phyloP scores from a whole-genome alignment of 2,329 filamentous ascomycete species.

The Botrytis hyacinthi region DNA sequence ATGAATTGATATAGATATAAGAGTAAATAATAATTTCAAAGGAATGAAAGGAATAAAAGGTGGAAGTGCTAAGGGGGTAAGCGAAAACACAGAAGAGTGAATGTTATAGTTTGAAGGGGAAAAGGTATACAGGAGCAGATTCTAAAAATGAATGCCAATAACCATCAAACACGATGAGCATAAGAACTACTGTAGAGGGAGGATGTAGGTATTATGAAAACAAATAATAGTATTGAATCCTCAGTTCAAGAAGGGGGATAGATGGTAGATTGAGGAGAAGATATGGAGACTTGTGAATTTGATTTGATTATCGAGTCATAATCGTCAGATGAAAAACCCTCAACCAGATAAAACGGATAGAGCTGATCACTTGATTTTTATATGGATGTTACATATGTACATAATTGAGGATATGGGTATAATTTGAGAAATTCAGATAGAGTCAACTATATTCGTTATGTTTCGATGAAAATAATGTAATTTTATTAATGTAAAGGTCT shows the following conservation, averaged over 20 bases:
- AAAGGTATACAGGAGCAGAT: neutral
- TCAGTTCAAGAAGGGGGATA: neutral
- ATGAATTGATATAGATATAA: neutral
- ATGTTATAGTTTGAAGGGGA: neutral
- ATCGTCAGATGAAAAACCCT: neutral
- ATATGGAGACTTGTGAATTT: neutral
- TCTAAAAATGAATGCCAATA: neutral
- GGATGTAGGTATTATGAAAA: neutral
- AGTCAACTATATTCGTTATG: no score
- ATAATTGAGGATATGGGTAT: neutral
- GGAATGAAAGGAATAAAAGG: neutral
- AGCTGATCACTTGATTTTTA: neutral
- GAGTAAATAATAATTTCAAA: neutral
- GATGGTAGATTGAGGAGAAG: neutral
- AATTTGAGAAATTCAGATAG: neutral
- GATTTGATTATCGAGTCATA: neutral
- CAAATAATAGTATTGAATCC: fast-evolving
- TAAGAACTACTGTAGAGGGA: neutral
- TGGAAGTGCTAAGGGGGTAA: neutral
- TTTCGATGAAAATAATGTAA: neutral
- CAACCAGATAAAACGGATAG: neutral
- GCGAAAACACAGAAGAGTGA: neutral
- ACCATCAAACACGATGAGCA: neutral
- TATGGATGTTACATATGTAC: neutral
- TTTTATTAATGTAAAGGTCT: neutral